Evolutionary conservation across 2,329 filamentous ascomycete species (phyloP).

Genomic region (Xylaria arbuscula): DNA sequence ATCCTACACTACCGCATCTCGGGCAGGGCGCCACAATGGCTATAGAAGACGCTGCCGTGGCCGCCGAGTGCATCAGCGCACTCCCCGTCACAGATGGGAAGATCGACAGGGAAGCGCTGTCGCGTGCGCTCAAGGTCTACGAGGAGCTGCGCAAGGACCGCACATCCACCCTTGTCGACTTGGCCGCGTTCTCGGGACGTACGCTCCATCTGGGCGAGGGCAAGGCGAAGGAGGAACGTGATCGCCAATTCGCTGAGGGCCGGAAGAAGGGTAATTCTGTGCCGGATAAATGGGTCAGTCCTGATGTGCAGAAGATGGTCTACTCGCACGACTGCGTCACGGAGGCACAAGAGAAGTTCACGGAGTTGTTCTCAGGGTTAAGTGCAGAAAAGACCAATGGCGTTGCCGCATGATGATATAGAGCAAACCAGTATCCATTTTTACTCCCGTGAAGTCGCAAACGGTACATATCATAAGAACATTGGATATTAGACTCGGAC

Average conservation of each 20-base stretch:
- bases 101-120: constrained; percentile 54
- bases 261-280: constrained; percentile 61
- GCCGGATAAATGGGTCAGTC: constrained; percentile 77
- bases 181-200: constrained; percentile 64
- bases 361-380: constrained; percentile 56
- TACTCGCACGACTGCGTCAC: constrained; percentile 72
- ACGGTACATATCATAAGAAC: constrained; percentile 6
- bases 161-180: constrained; percentile 63
- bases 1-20: constrained; percentile 74
- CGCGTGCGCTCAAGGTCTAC: constrained; percentile 64
- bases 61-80: constrained; percentile 62
- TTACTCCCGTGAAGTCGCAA: neutral
- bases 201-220: constrained; percentile 69
- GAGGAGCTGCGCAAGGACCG: constrained; percentile 67
- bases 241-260: constrained; percentile 65
- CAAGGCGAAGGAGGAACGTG: constrained; percentile 67
- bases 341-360: constrained; percentile 64
- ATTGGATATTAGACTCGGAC: constrained; percentile 11
- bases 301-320: constrained; percentile 74
- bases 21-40: constrained; percentile 76
- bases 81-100: constrained; percentile 16
- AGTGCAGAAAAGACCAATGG: constrained; percentile 29
- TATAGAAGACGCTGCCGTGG: constrained; percentile 72
- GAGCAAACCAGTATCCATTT: neutral
- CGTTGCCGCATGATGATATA: constrained; percentile 32